phyloP scores from a whole-genome alignment of 2,329 filamentous ascomycete genomes.

The Exserohilum turcica region DNA sequence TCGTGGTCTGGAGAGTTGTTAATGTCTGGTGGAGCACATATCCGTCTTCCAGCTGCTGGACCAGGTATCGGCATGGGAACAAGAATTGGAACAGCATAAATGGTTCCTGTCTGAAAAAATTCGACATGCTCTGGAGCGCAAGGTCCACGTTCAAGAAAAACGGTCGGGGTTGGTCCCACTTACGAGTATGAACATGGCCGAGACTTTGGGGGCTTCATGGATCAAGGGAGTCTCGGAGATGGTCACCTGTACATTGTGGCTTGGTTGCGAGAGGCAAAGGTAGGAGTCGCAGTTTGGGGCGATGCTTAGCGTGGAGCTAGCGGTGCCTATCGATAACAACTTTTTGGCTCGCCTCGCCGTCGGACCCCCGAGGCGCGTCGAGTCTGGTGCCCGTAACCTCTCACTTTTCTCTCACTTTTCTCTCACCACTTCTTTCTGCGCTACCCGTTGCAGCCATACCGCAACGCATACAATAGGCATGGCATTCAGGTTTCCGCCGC shows the following conservation, averaged over 20 bases:
- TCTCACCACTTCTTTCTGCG: background rate
- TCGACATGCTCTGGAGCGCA: background rate
- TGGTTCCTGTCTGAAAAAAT: slow-evolving; percentile 3
- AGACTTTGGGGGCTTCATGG: slow-evolving; percentile 30
- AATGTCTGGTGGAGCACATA: background rate
- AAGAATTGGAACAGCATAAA: background rate
- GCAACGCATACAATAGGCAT: slow-evolving; percentile 12
- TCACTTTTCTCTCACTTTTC: background rate
- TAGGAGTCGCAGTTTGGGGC: slow-evolving; percentile 8
- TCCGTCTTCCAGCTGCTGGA: no score
- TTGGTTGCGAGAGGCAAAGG: slow-evolving; percentile 1
- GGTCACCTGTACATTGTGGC: slow-evolving; percentile 23
- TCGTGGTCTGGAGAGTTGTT: slow-evolving; percentile 70
- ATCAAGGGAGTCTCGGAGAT: slow-evolving; percentile 17
- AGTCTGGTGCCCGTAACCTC: slow-evolving; percentile 1
- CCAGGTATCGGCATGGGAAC: no score
- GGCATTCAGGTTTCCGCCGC: slow-evolving; percentile 55
- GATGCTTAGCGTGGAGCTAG: slow-evolving; percentile 19
- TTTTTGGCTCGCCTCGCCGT: slow-evolving; percentile 10
- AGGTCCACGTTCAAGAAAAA: background rate
- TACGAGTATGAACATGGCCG: slow-evolving; percentile 50
- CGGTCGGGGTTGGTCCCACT: slow-evolving; percentile 6
- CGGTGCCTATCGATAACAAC: slow-evolving; percentile 28
- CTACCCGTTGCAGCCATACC: background rate
- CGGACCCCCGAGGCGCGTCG: slow-evolving; percentile 21